Evolutionary conservation across 2,329 filamentous ascomycete species (phyloP).

Genomic region (Cylindrodendrum hubeiense): DNA sequence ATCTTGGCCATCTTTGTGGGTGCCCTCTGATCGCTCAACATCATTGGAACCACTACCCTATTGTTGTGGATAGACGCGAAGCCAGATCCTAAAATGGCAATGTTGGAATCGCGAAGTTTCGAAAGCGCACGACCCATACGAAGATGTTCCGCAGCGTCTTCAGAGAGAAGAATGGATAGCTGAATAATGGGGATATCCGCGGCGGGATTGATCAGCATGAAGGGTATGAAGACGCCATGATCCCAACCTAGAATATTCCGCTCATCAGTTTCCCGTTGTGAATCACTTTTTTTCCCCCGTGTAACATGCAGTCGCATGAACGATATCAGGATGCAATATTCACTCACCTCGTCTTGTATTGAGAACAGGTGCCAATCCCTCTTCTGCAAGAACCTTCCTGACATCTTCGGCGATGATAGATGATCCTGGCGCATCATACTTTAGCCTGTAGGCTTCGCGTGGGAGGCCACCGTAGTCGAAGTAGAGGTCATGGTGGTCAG

Average conservation of each 20-base stretch:
- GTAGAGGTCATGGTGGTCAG: neutral
- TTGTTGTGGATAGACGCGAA: neutral
- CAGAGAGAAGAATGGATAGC: neutral
- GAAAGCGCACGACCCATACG: neutral
- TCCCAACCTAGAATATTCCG: neutral
- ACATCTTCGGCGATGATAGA: neutral
- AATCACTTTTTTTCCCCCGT: neutral
- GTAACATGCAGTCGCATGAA: neutral
- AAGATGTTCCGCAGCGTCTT: neutral
- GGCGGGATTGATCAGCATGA: neutral
- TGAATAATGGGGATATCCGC: neutral
- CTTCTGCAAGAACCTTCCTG: neutral
- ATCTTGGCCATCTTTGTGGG: neutral
- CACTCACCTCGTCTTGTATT: neutral
- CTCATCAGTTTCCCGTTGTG: neutral
- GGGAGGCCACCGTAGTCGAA: neutral
- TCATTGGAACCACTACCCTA: neutral
- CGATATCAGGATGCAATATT: neutral
- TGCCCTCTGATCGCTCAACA: neutral
- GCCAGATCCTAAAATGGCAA: neutral
- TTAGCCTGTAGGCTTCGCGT: neutral
- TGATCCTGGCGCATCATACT: neutral
- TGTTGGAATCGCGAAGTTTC: slow-evolving; percentile 3
- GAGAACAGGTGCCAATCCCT: neutral
- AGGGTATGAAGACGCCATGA: neutral